These are phyloP conservation scores for Aureoboletus auriporus DNA, from an alignment of 768 basidiomycete genomes.

Conservation along the genomic window DNA sequence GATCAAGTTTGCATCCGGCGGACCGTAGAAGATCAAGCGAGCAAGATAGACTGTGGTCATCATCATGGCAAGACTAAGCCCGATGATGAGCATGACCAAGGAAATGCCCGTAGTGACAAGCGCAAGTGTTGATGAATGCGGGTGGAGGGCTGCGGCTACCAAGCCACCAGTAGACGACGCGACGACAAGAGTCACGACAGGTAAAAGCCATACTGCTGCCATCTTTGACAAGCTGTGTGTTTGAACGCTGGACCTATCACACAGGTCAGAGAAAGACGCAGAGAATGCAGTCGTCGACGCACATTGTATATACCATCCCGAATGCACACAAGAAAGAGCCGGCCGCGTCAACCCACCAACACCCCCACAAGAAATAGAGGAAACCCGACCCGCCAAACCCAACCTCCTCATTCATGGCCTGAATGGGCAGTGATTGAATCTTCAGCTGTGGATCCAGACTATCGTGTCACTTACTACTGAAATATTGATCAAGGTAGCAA, in stretches of 20 bases:
- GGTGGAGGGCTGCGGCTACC: conserved; percentile 35
- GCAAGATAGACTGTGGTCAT: conserved; percentile 46
- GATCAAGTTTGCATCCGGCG: conserved; percentile 36
- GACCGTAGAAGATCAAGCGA: conserved; percentile 40
- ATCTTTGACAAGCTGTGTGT: conserved; percentile 38
- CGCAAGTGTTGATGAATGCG: conserved; percentile 35
- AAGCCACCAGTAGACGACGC: conserved; percentile 49
- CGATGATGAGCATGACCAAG: conserved; percentile 41
- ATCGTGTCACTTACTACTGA: conserved; percentile 28
- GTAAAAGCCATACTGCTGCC: conserved; percentile 47
- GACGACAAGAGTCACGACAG: conserved; percentile 51
- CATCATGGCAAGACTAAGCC: conserved; percentile 45
- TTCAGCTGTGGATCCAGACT: neutral
- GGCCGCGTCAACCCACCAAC: conserved; percentile 49
- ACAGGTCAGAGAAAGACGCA: neutral
- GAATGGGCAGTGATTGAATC: neutral
- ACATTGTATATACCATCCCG: conserved; percentile 51
- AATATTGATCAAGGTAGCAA: conserved; percentile 40
- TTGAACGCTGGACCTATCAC: conserved; percentile 41
- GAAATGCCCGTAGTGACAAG: conserved; percentile 42
- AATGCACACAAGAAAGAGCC: conserved; percentile 42
- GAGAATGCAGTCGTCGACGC: neutral
- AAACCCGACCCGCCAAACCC: conserved; percentile 35
- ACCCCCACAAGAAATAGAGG: conserved; percentile 41
- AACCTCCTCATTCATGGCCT: conserved; percentile 33